Percentiles rank a stretch among this genome's conserved stretches.
Evolutionary conservation across 495 filamentous ascomycete genomes (phyloP).

Genomic region (Xanthoparmelia taractica): DNA sequence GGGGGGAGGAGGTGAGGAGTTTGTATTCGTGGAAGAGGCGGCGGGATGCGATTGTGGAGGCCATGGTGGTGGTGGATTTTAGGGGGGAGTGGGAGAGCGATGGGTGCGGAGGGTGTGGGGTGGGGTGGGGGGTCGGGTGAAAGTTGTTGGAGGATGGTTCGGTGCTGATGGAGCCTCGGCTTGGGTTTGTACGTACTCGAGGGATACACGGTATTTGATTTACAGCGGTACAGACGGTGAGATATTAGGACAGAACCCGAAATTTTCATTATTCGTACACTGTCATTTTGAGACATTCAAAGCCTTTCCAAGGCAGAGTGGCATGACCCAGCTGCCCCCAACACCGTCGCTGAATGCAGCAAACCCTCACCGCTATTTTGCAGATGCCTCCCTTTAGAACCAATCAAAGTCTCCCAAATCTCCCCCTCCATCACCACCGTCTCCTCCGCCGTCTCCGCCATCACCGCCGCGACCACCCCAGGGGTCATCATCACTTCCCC

Average conservation of each 20-base stretch:
- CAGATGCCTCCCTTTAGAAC: not conserved
- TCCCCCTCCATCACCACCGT: slow-evolving; percentile 31
- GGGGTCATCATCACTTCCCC: slow-evolving; percentile 35
- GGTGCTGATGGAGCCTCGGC: not conserved
- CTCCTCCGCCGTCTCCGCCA: slow-evolving; percentile 32
- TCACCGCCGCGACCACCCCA: slow-evolving; percentile 31
- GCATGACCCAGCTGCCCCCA: not conserved
- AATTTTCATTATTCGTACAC: not conserved
- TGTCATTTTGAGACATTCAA: not conserved
- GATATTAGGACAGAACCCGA: not conserved
- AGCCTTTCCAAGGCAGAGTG: not conserved
- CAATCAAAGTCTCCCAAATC: slow-evolving; percentile 4
- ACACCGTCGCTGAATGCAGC: slow-evolving; percentile 1
- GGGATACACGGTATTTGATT: not conserved
- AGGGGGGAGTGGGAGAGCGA: not conserved
- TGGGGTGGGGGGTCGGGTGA: not conserved
- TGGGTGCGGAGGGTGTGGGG: not conserved
- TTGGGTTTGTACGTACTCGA: not conserved
- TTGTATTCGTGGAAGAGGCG: slow-evolving; percentile 97
- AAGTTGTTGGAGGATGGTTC: not conserved
- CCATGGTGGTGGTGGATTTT: slow-evolving; percentile 25
- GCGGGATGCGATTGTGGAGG: slow-evolving; percentile 60
- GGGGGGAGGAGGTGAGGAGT: slow-evolving; percentile 70
- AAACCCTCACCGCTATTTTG: not conserved
- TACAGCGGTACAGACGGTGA: not conserved